Conservation (phyloP, 352 stramenopile genomes). For the Pythium oligandrum region DNA sequence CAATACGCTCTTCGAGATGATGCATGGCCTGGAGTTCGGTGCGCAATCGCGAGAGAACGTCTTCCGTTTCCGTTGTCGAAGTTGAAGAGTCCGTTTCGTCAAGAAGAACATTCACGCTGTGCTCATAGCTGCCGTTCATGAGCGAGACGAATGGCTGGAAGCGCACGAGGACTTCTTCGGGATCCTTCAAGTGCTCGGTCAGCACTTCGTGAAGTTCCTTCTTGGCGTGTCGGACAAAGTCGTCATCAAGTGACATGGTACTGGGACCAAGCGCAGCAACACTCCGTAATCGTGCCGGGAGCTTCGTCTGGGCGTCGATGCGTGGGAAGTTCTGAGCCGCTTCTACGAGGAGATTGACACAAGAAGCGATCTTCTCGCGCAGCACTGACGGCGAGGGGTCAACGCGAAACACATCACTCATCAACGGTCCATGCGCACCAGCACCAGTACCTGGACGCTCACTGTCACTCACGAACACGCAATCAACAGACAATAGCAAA, state of each 20-base stretch:
- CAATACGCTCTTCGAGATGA: constrained; percentile 38
- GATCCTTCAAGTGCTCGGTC: constrained; percentile 60
- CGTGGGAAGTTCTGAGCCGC: constrained; percentile 85
- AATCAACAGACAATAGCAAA: constrained; percentile 58
- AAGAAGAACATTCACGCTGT: constrained; percentile 48
- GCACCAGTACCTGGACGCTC: not conserved
- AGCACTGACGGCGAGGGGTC: constrained; percentile 48
- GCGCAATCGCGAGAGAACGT: constrained; percentile 41
- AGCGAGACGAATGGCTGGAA: constrained; percentile 78
- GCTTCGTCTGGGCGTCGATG: constrained; percentile 78
- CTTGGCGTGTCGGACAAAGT: constrained; percentile 73
- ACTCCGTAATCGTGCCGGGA: constrained; percentile 58
- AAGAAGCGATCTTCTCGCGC: constrained; percentile 61
- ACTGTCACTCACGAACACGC: constrained; percentile 9
- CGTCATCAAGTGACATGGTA: constrained; percentile 75
- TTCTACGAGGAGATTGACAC: constrained; percentile 68
- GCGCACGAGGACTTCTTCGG: constrained; percentile 53
- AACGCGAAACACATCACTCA: constrained; percentile 48
- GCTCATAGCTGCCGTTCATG: constrained; percentile 76
- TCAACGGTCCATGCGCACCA: not conserved
- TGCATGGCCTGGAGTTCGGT: constrained; percentile 56
- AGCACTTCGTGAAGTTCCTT: constrained; percentile 46
- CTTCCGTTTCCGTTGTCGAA: constrained; percentile 20
- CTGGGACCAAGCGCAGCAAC: constrained; percentile 71
- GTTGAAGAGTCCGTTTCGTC: constrained; percentile 7